Percentiles rank a stretch among this genome's conserved stretches.
Conservation (phyloP, 345 rosid species). For the Angophora floribunda region DNA sequence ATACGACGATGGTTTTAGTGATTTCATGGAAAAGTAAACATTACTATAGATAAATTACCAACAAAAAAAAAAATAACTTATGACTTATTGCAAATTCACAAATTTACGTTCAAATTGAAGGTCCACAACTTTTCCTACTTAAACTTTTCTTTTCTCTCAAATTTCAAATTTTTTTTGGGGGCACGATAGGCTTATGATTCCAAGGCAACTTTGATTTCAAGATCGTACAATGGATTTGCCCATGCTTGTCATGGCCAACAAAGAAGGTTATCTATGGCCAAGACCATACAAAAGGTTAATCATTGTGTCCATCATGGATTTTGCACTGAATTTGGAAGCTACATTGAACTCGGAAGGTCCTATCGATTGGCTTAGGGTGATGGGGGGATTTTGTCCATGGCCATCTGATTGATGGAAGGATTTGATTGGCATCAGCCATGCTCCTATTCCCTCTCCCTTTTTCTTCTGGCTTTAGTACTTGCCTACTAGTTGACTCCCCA, state of each 20-base stretch:
- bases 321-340: neutral
- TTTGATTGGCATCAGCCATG: neutral
- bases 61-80: neutral
- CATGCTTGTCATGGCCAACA: conserved; percentile 1
- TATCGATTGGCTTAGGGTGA: neutral
- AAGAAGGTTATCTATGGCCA: neutral
- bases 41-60: neutral
- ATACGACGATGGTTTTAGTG: neutral
- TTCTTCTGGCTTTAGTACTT: neutral
- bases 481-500: neutral
- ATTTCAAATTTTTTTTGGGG: neutral
- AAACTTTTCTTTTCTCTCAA: neutral
- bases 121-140: neutral
- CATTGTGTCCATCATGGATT: neutral
- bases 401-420: neutral
- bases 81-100: neutral
- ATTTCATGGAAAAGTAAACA: neutral
- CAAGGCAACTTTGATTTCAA: neutral
- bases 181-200: neutral
- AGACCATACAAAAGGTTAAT: neutral
- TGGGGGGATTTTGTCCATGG: neutral
- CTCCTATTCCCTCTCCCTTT: neutral
- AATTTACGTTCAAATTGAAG: neutral
- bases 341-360: neutral
- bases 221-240: neutral